These are phyloP conservation scores for Stereocaulon alpinum DNA, from an alignment of 495 filamentous ascomycete species.

Conservation along the genomic window DNA sequence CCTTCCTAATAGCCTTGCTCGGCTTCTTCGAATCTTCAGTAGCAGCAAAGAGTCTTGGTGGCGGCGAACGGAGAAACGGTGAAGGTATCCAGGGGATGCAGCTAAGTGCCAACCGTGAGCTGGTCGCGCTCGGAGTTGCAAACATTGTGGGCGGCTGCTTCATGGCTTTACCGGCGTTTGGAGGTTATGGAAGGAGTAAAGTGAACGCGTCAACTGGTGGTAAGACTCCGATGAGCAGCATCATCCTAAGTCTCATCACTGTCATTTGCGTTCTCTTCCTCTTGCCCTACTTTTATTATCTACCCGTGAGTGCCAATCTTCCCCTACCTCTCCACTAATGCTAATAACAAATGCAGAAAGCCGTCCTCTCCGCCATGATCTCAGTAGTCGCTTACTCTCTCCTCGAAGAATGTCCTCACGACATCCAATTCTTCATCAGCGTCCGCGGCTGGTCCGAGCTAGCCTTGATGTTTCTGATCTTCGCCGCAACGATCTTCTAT, in stretches of 20 bases:
- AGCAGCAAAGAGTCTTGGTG: conserved; percentile 82
- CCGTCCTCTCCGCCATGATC: conserved; percentile 86
- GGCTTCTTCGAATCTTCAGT: conserved; percentile 98
- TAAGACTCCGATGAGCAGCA: conserved; percentile 81
- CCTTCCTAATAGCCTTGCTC: conserved; percentile 86
- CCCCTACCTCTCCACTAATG: neutral
- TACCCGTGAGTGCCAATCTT: conserved; percentile 53
- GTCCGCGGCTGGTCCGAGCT: conserved; percentile 82
- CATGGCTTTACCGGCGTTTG: conserved; percentile 84
- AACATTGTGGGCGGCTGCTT: conserved; percentile 90
- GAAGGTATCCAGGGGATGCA: conserved; percentile 62
- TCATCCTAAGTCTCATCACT: conserved; percentile 74
- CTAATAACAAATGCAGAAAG: conserved; percentile 53
- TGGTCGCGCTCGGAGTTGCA: conserved; percentile 83
- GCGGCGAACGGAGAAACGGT: conserved; percentile 42
- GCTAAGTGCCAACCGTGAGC: conserved; percentile 84
- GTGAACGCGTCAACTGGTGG: conserved; percentile 88
- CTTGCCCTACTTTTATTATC: conserved; percentile 85
- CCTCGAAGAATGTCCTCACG: conserved; percentile 89
- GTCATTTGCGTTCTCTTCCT: conserved; percentile 69
- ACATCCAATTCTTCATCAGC: conserved; percentile 78
- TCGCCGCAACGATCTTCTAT: conserved; percentile 87
- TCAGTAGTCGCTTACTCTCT: conserved; percentile 90
- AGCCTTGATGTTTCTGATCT: conserved; percentile 77
- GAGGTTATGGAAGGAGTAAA: conserved; percentile 92